Conservation (phyloP, 345 rosid genomes). For the Sapria himalayana region DNA sequence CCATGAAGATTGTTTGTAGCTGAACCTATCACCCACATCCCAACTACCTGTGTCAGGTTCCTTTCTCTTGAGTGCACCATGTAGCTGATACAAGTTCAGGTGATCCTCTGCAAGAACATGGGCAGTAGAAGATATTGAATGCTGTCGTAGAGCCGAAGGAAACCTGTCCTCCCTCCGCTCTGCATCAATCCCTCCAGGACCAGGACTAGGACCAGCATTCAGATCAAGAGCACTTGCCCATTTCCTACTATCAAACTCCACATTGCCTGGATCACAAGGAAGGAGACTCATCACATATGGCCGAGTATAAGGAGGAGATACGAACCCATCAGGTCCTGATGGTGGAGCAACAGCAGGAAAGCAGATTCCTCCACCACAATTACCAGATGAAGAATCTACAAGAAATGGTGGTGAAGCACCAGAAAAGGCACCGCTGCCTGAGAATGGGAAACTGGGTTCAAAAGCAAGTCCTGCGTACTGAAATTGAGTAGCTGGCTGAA, state of each 20-base stretch:
- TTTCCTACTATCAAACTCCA: slow-evolving; percentile 28
- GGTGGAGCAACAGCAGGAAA: slow-evolving; percentile 50
- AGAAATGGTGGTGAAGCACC: slow-evolving; percentile 47
- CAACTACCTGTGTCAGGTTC: slow-evolving; percentile 89
- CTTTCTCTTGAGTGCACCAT: slow-evolving; percentile 53
- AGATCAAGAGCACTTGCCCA: slow-evolving; percentile 63
- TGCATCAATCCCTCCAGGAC: slow-evolving; percentile 45
- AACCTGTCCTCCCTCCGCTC: slow-evolving; percentile 54
- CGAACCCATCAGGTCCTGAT: slow-evolving; percentile 30
- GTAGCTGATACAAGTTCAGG: slow-evolving; percentile 49
- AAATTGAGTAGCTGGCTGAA: slow-evolving; percentile 34
- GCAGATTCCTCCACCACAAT: slow-evolving; percentile 39
- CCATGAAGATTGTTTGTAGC: slow-evolving; percentile 61
- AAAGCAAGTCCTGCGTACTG: slow-evolving; percentile 59
- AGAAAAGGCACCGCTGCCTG: slow-evolving; percentile 40
- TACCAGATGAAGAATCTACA: slow-evolving; percentile 48
- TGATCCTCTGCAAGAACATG: slow-evolving; percentile 45
- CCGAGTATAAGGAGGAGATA: slow-evolving; percentile 36
- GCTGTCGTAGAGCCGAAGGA: slow-evolving; percentile 25
- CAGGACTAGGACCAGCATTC: slow-evolving; percentile 70
- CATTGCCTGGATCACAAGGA: slow-evolving; percentile 25
- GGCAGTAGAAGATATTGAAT: slow-evolving; percentile 25
- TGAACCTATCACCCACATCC: too few species aligned
- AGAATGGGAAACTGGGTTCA: slow-evolving; percentile 34
- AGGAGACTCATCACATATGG: slow-evolving; percentile 46